phyloP scores from a whole-genome alignment of 371 early-diverging fungal genomes.

The Rhizopus sp. region DNA sequence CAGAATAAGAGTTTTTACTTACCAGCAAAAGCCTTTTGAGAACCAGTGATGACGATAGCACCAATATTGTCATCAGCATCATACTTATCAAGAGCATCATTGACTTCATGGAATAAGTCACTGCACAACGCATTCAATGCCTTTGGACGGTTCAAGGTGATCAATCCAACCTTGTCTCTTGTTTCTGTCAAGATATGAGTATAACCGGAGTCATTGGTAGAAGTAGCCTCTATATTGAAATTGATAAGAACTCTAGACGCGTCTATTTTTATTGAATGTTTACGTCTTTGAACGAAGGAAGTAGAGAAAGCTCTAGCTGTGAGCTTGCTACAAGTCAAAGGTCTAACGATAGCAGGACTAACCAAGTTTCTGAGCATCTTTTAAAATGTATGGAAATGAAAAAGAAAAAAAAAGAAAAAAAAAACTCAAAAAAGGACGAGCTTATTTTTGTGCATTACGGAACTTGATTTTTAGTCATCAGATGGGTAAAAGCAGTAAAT shows the following conservation, averaged over 20 bases:
- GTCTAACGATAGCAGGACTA: constrained; percentile 41
- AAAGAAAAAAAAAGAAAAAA: constrained; percentile 6
- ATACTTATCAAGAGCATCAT: constrained; percentile 80
- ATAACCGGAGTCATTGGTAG: constrained; percentile 40
- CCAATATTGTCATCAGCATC: constrained; percentile 83
- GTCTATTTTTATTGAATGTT: constrained; percentile 14
- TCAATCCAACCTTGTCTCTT: constrained; percentile 84
- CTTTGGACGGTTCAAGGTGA: constrained; percentile 94
- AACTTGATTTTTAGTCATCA: constrained; percentile 28
- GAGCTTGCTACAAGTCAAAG: constrained; percentile 39
- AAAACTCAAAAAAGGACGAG: constrained; percentile 4
- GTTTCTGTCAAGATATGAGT: constrained; percentile 77
- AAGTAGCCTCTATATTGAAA: constrained; percentile 30
- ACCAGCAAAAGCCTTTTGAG: constrained; percentile 96
- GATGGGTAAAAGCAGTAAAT: constrained; percentile 11
- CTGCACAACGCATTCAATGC: constrained; percentile 96
- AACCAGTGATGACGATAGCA: constrained; percentile 95
- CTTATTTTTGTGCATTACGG: constrained; percentile 11
- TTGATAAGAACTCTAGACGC: constrained; percentile 5
- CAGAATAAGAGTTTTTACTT: constrained; percentile 7
- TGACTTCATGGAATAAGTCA: constrained; percentile 90
- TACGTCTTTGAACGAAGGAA: constrained; percentile 38
- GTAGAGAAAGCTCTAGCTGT: constrained; percentile 38
- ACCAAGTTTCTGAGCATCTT: constrained; percentile 45
- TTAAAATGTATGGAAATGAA: constrained; percentile 4